A percentile compares a stretch with the other conserved stretches of the same genome.
These are phyloP conservation scores for Suillus bovinus DNA, from an alignment of 768 basidiomycete genomes.

Conservation along the genomic window DNA sequence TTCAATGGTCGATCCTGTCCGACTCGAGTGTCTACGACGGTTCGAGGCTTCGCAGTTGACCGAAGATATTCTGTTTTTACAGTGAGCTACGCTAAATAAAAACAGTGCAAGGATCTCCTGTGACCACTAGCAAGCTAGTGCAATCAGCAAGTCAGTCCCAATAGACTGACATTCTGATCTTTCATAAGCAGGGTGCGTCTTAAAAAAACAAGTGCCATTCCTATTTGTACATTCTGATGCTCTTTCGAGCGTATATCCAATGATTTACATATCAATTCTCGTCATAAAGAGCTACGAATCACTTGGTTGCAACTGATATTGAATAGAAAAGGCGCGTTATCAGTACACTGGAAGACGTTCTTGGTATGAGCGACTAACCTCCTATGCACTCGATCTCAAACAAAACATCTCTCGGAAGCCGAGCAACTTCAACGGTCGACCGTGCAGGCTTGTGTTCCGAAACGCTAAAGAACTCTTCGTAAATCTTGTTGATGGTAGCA, in stretches of 20 bases:
- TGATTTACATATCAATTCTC: neutral
- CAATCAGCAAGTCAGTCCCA: no score
- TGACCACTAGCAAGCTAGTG: neutral
- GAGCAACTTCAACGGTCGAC: conserved; percentile 86
- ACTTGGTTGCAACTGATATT: neutral
- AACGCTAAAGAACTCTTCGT: conserved; percentile 76
- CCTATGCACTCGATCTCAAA: conserved; percentile 93
- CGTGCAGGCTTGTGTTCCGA: conserved; percentile 85
- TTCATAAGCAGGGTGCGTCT: neutral
- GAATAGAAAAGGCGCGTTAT: neutral
- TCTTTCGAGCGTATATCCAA: neutral
- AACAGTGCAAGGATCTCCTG: neutral
- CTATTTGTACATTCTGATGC: neutral
- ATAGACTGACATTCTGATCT: no score
- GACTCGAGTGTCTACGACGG: no score
- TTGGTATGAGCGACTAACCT: conserved; percentile 40
- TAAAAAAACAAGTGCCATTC: neutral
- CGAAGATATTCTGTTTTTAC: no score
- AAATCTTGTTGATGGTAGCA: conserved; percentile 75
- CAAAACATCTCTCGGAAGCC: conserved; percentile 88
- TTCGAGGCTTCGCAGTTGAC: neutral
- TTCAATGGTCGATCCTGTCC: neutral
- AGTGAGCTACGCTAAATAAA: no score
- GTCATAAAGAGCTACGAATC: neutral
- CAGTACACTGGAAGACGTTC: neutral